phyloP scores from a whole-genome alignment of 108 stramenopile species.

The Cyclotella kingstonii region DNA sequence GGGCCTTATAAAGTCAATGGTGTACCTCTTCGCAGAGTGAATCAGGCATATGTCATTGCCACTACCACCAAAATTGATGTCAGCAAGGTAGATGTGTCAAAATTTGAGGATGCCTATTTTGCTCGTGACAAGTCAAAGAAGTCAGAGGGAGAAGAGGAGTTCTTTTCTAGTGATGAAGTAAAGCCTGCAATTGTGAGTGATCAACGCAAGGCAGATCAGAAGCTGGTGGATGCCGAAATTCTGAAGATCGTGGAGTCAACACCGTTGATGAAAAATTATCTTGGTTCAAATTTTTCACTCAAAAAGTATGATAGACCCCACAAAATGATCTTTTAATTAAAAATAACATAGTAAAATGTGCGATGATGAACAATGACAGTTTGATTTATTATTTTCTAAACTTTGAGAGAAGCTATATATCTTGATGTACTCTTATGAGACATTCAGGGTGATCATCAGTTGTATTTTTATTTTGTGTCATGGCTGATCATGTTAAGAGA shows the following conservation, averaged over 20 bases:
- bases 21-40: slow-evolving; percentile 97
- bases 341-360: slow-evolving; percentile 7
- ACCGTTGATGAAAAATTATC: slow-evolving; percentile 91
- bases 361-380: too few species aligned
- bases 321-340: slow-evolving; percentile 94
- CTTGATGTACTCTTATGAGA: too few species aligned
- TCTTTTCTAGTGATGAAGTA: slow-evolving; percentile 86
- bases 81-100: slow-evolving; percentile 79
- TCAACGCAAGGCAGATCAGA: slow-evolving; percentile 93
- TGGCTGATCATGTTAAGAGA: too few species aligned
- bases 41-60: slow-evolving; percentile 98
- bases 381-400: too few species aligned
- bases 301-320: slow-evolving; percentile 93
- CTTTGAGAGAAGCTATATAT: too few species aligned
- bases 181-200: slow-evolving; percentile 86
- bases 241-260: slow-evolving; percentile 70
- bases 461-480: too few species aligned
- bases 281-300: slow-evolving; percentile 92
- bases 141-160: slow-evolving; percentile 80
- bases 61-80: slow-evolving; percentile 97
- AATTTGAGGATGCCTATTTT: slow-evolving; percentile 92
- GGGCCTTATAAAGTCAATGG: slow-evolving; percentile 99
- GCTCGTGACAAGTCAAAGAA: slow-evolving; percentile 60
- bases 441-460: too few species aligned
- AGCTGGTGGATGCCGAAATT: slow-evolving; percentile 89